Base-by-base conservation (phyloP, 2,329 filamentous ascomycete species). In the Aspergillus texensis region DNA sequence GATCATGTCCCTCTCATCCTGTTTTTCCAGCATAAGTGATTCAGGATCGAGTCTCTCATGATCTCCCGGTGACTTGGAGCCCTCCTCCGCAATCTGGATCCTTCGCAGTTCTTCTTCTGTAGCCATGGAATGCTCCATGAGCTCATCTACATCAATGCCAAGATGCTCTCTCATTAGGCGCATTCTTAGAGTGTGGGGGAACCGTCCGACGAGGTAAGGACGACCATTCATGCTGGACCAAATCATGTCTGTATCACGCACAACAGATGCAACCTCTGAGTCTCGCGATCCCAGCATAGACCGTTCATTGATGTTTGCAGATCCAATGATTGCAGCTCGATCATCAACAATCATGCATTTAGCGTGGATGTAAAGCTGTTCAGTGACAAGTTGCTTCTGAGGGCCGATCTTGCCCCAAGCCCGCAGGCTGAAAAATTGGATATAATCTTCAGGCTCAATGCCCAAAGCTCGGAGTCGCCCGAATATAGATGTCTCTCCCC, bases 271-370 rank as follows among this genome's bases (percentile, higher is more conserved):
- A 66, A 92, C 89, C 78, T 99, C 95, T 0, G 94, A 97, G 77
- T 99, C 95, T 72, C 95, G 88, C 56, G 88, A 90, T 10, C 95
- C 95, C 65, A 97, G 79, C 93, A 98, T 93, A 8, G 94, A 98
- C 53, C 95, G 89, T 78, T 99, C 95, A 72, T 99, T 99, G 83
- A 99, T 98, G 75, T 99, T 99, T 59, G 95, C 95, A 53, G 94
- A 98, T 21, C 95, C 95, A 71, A 99, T 99, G 65, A 99, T 89
- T 24, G 91, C 94, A 62, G 95, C 88, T 39, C 94, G 88, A 73
- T 99, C 95, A 77, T 99, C 95, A 5, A 97, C 94, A 61, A 99
- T 86, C 84, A 98, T 98, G 68, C 91, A 91, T 80, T 99, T 99
- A 65, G 95, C 95, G 73, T 99, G 95, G 62, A 99, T 98, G 75